These are phyloP conservation scores for Trifolium fragiferum DNA, from an alignment of 306 rosid genomes.

Conservation along the genomic window DNA sequence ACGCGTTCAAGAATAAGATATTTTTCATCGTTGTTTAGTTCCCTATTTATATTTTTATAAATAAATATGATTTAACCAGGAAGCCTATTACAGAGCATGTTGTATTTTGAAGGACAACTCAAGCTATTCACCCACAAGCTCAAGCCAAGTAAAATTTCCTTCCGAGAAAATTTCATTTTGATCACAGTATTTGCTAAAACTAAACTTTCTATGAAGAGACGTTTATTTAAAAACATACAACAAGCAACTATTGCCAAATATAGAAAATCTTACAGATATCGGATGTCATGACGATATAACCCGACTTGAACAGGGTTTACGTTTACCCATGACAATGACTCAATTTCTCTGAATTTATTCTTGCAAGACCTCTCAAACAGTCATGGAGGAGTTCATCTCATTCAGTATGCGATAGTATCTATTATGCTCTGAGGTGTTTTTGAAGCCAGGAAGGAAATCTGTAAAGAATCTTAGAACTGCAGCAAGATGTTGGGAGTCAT, in stretches of 20 bases:
- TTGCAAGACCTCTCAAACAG: constrained; percentile 53
- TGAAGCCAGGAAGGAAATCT: constrained; percentile 82
- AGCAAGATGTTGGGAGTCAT: constrained; percentile 75
- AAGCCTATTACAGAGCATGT: neutral
- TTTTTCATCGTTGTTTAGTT: neutral
- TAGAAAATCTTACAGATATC: constrained; percentile 15
- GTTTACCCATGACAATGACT: constrained; percentile 26
- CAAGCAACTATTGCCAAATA: constrained; percentile 32
- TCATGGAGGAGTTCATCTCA: constrained; percentile 68
- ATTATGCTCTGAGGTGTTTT: constrained; percentile 67
- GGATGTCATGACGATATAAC: constrained; percentile 13
- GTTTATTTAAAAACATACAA: constrained; percentile 42
- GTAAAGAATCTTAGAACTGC: constrained; percentile 85
- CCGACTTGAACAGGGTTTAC: constrained; percentile 23
- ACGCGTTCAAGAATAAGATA: neutral
- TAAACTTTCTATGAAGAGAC: constrained; percentile 10
- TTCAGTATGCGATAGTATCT: constrained; percentile 73
- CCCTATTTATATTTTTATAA: neutral
- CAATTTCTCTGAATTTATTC: neutral
- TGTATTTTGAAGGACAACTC: neutral
- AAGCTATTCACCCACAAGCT: neutral
- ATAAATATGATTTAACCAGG: neutral
- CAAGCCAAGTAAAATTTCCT: neutral
- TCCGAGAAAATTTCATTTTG: constrained; percentile 13
- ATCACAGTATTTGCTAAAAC: constrained; percentile 20